Conservation (phyloP, 345 rosid genomes). For the Camelina sativa region DNA sequence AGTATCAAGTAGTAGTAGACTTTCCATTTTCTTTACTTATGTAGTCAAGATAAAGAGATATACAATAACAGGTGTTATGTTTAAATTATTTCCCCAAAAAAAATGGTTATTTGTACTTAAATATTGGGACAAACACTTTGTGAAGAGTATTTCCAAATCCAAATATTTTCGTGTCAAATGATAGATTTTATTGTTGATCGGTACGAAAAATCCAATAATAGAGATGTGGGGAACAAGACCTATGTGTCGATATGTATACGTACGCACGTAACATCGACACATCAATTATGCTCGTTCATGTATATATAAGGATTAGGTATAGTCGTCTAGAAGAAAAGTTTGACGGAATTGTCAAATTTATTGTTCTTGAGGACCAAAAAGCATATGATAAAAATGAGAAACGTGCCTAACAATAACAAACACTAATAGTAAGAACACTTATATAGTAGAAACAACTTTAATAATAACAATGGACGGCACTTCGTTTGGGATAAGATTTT, state of each 20-base stretch:
- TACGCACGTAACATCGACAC: conserved; percentile 34
- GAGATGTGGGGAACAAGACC: conserved; percentile 17
- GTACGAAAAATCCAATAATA: conserved; percentile 28
- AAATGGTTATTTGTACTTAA: conserved; percentile 4
- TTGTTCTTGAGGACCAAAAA: conserved; percentile 27
- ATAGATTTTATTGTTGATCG: conserved; percentile 12
- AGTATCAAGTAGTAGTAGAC: not conserved
- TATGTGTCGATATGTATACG: conserved; percentile 11
- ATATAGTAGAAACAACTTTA: conserved; percentile 5
- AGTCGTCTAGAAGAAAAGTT: conserved; percentile 33
- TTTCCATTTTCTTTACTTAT: conserved; percentile 1
- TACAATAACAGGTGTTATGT: not conserved
- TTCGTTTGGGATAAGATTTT: conserved; percentile 22
- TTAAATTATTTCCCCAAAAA: not conserved
- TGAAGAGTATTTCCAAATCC: conserved; percentile 15
- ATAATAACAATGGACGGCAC: conserved; percentile 26
- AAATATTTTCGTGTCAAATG: conserved; percentile 27
- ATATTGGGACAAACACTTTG: not conserved
- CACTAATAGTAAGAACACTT: conserved; percentile 16
- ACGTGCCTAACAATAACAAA: conserved; percentile 38
- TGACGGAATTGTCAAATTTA: conserved; percentile 33
- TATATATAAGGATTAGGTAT: conserved; percentile 21
- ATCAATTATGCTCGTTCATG: conserved; percentile 19
- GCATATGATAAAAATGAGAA: conserved; percentile 38
- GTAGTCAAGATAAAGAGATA: conserved; percentile 9